Evolutionary conservation across 2,329 filamentous ascomycete species (phyloP), one percentile per base, ranked within the genome.

Genomic region (Fusarium sp.): DNA sequence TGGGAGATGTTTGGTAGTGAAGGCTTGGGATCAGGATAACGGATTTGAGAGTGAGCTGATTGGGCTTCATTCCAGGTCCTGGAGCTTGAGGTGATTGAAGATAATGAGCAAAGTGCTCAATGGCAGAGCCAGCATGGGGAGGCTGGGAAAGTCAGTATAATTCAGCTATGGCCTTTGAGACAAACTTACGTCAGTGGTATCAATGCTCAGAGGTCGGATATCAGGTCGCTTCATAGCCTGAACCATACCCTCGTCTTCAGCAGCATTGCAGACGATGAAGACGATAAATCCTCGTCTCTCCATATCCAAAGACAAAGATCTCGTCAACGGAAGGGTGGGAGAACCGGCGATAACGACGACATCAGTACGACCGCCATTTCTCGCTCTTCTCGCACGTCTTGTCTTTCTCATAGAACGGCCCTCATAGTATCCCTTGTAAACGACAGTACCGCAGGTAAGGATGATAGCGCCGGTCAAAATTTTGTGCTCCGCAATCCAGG

Each of bases 201-300:
- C 94, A 69, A 98, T 86, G 77, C 89, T 89, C 62, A 99, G 82
- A 10, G 95, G 90, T 68, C 92, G 88, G 70, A 98, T 91, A 77
- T 98, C 96, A 9, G 90, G 85, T 67, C 94, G 87, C n/a, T 90
- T 87, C 78, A 97, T 88, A 65, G 88, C 87, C 65, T 93, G 88
- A 16, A 98, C 90, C 69, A 92, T 83, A 38, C 90, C 85, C 79
- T 98, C 94, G 72, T 98, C 95, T 74, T 97, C 93, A 63, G 90
- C 83, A n/a, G 90, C 93, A 69, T 90, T 91, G 75, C 94, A 95
- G 1, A 97, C 92, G 65, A 99, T 86, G 79, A 94, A 99, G 59
- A 98, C 93, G 65, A 98, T 92, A 79, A 97, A 98, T 7, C 96
- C 96, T 70, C 94, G 89, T 64, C 94, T 87, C 82, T 98, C 96